Evolutionary conservation across 352 stramenopile species (phyloP).

Genomic region (Globisporangium nagaii): DNA sequence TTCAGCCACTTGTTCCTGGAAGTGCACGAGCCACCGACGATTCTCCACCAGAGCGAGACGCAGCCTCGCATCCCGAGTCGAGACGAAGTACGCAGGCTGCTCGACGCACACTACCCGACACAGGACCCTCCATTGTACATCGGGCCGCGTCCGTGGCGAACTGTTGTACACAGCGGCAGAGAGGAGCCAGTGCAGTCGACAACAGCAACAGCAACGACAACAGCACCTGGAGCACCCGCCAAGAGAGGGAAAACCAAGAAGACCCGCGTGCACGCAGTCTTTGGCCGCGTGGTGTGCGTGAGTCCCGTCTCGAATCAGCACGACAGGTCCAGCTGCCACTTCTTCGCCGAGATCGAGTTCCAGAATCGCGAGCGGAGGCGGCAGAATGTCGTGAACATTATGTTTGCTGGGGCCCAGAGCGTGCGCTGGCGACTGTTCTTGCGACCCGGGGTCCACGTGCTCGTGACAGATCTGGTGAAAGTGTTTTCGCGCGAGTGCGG

Average conservation of each 20-base stretch:
- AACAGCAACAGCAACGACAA: not conserved
- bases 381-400: constrained; percentile 35
- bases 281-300: constrained; percentile 41
- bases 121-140: constrained; percentile 48
- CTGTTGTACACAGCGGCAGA: not conserved
- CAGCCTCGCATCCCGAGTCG: constrained; percentile 3
- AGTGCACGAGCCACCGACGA: constrained; percentile 17
- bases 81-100: constrained; percentile 16
- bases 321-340: constrained; percentile 34
- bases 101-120: constrained; percentile 25
- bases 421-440: constrained; percentile 50
- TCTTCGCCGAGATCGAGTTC: constrained; percentile 59
- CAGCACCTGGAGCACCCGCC: not conserved
- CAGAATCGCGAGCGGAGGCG: not conserved
- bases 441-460: constrained; percentile 24
- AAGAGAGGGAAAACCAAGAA: constrained; percentile 23
- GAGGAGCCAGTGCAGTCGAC: not conserved
- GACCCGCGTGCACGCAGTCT: constrained; percentile 29
- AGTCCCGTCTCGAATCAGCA: constrained; percentile 52
- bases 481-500: constrained; percentile 54
- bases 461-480: constrained; percentile 63
- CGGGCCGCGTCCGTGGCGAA: constrained; percentile 18
- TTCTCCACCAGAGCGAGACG: constrained; percentile 5
- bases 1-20: constrained; percentile 30
- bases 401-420: constrained; percentile 30